Base-by-base conservation (phyloP, 768 basidiomycete genomes). In the Suillus decipiens region DNA sequence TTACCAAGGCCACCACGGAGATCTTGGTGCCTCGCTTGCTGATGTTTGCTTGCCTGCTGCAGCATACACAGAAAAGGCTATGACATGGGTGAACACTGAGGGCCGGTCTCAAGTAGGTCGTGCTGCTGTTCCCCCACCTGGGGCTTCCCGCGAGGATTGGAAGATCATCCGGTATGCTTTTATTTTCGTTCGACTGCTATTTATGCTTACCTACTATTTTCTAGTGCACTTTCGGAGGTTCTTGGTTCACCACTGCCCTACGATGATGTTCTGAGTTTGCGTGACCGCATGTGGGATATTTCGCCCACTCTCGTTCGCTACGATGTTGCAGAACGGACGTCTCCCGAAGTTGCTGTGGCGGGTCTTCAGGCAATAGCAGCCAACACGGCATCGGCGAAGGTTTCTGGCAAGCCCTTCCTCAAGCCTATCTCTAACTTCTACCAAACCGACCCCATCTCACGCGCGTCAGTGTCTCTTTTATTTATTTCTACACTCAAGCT, bases 1-100 rank as follows among this genome's bases (percentile, higher is more conserved):
- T 15, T 99, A 99, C 76, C 97, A 99, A 72, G 97, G 97, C 41
- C 96, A 98, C 75, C 97, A 99, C 72, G 97, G 97, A 69, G 97
- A 99, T 75, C 81, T 93, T 61, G 96, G 97, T 41, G 97, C 97
- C 3, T 93, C 95, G 70, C 87, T 95, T 28, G 97, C 97, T n/a
- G 97, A 99, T 72, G 95, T 99, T 63, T 93, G 92, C 74, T 80
- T 99, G 19, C 97, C 97, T 17, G 93, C 85, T 9, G 85, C 90
- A 17, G 97, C 97, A 3, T 98, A 97, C 78, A 99, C 96, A 2
- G 97, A 99, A 80, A 91, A 91, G 70, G 81, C 85, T 9, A 82
- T 84, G 55, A 98, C 95, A 1, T 99, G 96, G 95, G 86, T 99
- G 61, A 99, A 99, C 80, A 95, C 95, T 0, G 97, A 99, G 75